Evolutionary conservation across 2,329 filamentous ascomycete genomes (phyloP).

Genomic region (Bipolaris sorokiniana): DNA sequence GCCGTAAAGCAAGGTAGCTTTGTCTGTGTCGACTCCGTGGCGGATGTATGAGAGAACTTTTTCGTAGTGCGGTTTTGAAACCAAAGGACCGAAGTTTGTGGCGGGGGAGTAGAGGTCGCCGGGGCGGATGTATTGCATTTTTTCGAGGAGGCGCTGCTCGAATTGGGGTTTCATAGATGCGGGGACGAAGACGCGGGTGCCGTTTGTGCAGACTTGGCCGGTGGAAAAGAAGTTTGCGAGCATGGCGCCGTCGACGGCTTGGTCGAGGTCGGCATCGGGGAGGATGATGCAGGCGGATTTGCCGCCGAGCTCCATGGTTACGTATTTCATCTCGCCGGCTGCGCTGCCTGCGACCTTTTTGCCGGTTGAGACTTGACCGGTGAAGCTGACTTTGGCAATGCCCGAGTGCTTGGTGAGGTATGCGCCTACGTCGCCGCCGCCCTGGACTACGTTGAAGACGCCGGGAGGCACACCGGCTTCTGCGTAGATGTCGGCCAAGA

Average conservation of each 20-base stretch:
- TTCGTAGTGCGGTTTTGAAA: constrained; percentile 73
- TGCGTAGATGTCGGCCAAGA: constrained; percentile 75
- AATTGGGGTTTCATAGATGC: constrained; percentile 68
- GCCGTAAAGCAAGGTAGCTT: constrained; percentile 75
- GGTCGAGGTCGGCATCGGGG: constrained; percentile 77
- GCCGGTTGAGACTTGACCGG: constrained; percentile 83
- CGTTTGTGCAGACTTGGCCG: constrained; percentile 92
- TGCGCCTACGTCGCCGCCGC: constrained; percentile 77
- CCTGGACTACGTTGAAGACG: constrained; percentile 87
- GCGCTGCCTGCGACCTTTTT: constrained; percentile 80
- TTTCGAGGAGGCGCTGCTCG: constrained; percentile 71
- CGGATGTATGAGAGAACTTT: constrained; percentile 81
- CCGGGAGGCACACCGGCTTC: constrained; percentile 81
- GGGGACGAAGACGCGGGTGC: constrained; percentile 85
- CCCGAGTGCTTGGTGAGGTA: constrained; percentile 73
- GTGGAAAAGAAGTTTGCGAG: constrained; percentile 93
- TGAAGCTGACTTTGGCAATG: constrained; percentile 88
- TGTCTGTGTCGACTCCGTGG: constrained; percentile 75
- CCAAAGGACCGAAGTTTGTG: constrained; percentile 86
- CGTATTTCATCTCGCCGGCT: constrained; percentile 81
- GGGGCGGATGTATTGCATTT: constrained; percentile 72
- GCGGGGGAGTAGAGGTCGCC: constrained; percentile 73
- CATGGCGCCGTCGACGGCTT: constrained; percentile 88
- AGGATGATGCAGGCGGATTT: constrained; percentile 83
- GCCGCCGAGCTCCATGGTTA: constrained; percentile 90